Evolutionary conservation across 129 eudicot species (phyloP).

Genomic region (Lactuca sativa): DNA sequence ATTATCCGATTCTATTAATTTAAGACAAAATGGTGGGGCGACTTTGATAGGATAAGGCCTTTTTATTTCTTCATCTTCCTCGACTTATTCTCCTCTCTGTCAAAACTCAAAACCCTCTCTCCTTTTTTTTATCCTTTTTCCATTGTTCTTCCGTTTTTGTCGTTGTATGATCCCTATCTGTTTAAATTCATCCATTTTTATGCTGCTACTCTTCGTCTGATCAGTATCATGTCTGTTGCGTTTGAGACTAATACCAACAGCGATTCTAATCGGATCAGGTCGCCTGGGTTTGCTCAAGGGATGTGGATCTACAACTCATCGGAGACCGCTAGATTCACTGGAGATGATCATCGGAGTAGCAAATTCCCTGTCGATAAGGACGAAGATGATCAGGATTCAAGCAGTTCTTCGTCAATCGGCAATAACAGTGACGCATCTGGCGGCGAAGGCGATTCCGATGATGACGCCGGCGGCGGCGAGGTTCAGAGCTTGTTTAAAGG

Average conservation of each 20-base stretch:
- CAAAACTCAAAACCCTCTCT: slow-evolving; percentile 11
- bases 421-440: slow-evolving; percentile 57
- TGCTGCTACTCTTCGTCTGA: slow-evolving; percentile 7
- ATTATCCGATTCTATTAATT: slow-evolving; percentile 9
- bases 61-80: slow-evolving; percentile 9
- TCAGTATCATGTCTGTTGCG: slow-evolving; percentile 43
- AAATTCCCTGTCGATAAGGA: neutral
- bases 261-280: slow-evolving; percentile 31
- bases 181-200: slow-evolving; percentile 17
- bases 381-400: slow-evolving; percentile 29
- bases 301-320: slow-evolving; percentile 42
- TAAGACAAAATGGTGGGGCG: slow-evolving; percentile 27
- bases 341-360: slow-evolving; percentile 3
- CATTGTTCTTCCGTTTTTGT: neutral
- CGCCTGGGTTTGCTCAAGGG: slow-evolving; percentile 23
- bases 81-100: neutral
- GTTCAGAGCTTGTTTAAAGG: slow-evolving; percentile 56
- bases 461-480: slow-evolving; percentile 40
- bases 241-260: slow-evolving; percentile 27
- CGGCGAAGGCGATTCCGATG: slow-evolving; percentile 33
- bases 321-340: slow-evolving; percentile 10
- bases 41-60: slow-evolving; percentile 18
- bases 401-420: slow-evolving; percentile 63
- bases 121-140: neutral
- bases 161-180: slow-evolving; percentile 13